These are phyloP conservation scores for Exsudoporus frostii DNA, from an alignment of 768 basidiomycete genomes.

Conservation along the genomic window DNA sequence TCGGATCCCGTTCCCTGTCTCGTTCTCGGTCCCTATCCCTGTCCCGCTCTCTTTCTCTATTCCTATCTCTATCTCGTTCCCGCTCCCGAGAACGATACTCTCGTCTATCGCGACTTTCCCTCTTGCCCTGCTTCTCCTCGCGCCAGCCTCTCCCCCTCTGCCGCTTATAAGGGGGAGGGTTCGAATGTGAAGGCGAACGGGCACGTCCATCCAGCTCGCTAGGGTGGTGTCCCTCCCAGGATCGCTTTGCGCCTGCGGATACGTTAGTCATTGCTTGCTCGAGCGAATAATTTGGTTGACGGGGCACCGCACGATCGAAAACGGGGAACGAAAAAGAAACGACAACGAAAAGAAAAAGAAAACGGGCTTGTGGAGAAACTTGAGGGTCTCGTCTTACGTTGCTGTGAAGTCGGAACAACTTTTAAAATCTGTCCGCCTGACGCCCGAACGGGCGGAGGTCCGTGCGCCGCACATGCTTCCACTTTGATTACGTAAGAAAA, in stretches of 20 bases:
- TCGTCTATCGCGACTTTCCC: conserved; percentile 37
- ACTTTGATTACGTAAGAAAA: background rate
- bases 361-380: background rate
- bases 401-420: background rate
- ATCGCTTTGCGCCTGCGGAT: conserved; percentile 80
- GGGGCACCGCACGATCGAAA: conserved; percentile 72
- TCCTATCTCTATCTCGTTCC: conserved; percentile 31
- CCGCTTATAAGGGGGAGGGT: conserved; percentile 43
- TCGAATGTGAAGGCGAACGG: conserved; percentile 12
- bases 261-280: conserved; percentile 68
- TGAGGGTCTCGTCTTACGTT: background rate
- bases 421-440: background rate
- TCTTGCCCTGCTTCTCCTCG: conserved; percentile 46
- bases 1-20: conserved; percentile 36
- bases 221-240: conserved; percentile 57
- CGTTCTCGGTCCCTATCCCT: conserved; percentile 34
- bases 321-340: conserved; percentile 3
- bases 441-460: conserved; percentile 8
- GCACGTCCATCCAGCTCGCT: conserved; percentile 32
- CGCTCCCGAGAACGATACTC: conserved; percentile 36
- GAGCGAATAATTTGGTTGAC: conserved; percentile 54
- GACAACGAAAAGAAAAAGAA: background rate
- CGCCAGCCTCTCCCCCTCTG: conserved; percentile 62
- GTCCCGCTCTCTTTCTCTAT: conserved; percentile 36
- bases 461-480: conserved; percentile 2